phyloP scores from a whole-genome alignment of 768 basidiomycete species.

The Lactifluus rugatus region DNA sequence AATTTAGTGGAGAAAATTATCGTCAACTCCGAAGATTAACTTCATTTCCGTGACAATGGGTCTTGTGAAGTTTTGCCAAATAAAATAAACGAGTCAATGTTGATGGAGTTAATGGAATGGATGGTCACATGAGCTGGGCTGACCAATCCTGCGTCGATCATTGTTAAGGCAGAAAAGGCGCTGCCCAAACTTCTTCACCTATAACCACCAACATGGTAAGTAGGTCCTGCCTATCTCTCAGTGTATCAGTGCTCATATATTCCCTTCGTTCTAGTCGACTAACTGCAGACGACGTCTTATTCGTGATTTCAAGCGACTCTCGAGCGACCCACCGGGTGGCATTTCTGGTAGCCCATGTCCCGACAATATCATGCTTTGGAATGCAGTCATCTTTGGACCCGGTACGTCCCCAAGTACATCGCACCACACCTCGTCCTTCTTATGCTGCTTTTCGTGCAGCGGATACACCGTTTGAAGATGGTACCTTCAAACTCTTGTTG shows the following conservation, averaged over 20 bases:
- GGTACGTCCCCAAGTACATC: constrained; percentile 39
- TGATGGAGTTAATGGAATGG: too few species aligned
- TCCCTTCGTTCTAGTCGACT: constrained; percentile 55
- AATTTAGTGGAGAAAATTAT: background rate
- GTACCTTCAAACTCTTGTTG: constrained; percentile 92
- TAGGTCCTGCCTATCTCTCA: background rate
- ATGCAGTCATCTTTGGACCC: constrained; percentile 98
- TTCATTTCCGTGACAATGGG: background rate
- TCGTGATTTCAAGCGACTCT: constrained; percentile 94
- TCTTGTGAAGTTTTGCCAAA: background rate
- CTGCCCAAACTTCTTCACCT: constrained; percentile 7
- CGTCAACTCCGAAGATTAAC: background rate
- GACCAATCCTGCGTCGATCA: constrained; percentile 1
- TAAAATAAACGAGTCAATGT: background rate
- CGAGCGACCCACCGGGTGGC: constrained; percentile 89
- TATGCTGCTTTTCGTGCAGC: constrained; percentile 36
- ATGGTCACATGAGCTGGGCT: constrained; percentile 4
- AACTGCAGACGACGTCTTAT: constrained; percentile 92
- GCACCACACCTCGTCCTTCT: background rate
- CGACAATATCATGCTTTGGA: constrained; percentile 99
- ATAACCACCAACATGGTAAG: constrained; percentile 18
- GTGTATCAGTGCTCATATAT: background rate
- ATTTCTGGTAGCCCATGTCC: constrained; percentile 95
- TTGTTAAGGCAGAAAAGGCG: constrained; percentile 6
- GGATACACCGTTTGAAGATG: constrained; percentile 98